phyloP scores from a whole-genome alignment of 2,329 filamentous ascomycete species.

The Cladosporium phlei region DNA sequence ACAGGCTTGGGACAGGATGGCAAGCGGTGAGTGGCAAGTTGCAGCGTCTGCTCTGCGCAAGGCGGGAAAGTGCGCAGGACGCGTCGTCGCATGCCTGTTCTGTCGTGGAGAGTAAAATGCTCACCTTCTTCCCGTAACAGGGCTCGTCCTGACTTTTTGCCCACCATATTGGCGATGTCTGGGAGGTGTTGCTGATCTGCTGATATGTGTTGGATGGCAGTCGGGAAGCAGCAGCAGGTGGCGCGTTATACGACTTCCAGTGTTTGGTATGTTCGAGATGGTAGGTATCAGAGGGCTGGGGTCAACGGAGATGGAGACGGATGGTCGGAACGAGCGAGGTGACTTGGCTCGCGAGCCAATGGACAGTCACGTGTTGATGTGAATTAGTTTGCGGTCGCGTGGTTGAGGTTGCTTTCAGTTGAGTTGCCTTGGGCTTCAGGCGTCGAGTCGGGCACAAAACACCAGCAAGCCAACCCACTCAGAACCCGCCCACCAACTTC shows the following conservation, averaged over 20 bases:
- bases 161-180: slow-evolving; percentile 50
- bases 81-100: neutral
- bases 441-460: no score
- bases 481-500: no score
- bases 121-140: slow-evolving; percentile 57
- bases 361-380: neutral
- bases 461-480: no score
- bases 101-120: slow-evolving; percentile 16
- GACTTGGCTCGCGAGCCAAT: slow-evolving; percentile 1
- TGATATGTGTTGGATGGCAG: neutral
- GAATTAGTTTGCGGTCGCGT: neutral
- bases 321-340: no score
- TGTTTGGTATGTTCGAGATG: neutral
- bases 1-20: slow-evolving; percentile 3
- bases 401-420: neutral
- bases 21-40: slow-evolving; percentile 12
- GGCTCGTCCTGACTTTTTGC: slow-evolving; percentile 61
- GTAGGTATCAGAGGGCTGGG: no score
- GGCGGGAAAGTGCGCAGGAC: slow-evolving; percentile 1
- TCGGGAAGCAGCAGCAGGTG: neutral
- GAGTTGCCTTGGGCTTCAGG: no score
- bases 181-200: neutral
- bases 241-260: neutral
- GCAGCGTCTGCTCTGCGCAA: neutral
- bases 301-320: no score